A percentile compares a stretch with the other conserved stretches of the same genome.
phyloP scores from a whole-genome alignment of 306 rosid species.

The Acacia crassicarpa region DNA sequence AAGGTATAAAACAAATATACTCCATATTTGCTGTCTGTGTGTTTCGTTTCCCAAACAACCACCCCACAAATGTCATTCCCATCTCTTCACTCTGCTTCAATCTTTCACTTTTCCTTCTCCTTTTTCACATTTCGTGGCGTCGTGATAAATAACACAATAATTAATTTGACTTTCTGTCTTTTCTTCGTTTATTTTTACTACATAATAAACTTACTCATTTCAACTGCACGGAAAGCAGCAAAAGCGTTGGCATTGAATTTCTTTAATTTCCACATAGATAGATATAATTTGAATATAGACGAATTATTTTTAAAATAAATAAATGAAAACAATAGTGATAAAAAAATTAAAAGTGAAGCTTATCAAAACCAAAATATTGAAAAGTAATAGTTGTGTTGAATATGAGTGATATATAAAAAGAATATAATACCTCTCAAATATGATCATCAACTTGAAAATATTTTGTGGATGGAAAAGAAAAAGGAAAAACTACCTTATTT shows the following conservation, averaged over 20 bases:
- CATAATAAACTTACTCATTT: neutral
- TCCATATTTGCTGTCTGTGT: constrained; percentile 31
- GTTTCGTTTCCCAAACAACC: constrained; percentile 45
- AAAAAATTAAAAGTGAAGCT: too few relatives aligned
- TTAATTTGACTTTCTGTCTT: neutral
- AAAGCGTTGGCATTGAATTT: too few relatives aligned
- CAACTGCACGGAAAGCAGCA: neutral
- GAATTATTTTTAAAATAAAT: neutral
- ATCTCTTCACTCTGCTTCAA: constrained; percentile 22
- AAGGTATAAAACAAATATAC: too few relatives aligned
- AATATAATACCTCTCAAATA: too few relatives aligned
- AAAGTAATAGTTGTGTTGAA: neutral
- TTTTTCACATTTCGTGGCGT: neutral
- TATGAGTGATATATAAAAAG: too few relatives aligned
- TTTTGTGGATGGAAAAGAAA: too few relatives aligned
- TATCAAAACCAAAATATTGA: neutral
- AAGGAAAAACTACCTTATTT: too few relatives aligned
- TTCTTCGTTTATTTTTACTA: neutral
- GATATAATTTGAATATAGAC: too few relatives aligned
- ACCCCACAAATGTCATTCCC: constrained; percentile 29
- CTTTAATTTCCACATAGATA: too few relatives aligned
- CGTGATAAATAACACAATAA: neutral
- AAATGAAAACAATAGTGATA: neutral
- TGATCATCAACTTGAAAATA: too few relatives aligned
- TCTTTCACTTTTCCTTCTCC: neutral